Evolutionary conservation across 192 early-diverging fungal genomes (phyloP).

Genomic region (Coemansia sp.): DNA sequence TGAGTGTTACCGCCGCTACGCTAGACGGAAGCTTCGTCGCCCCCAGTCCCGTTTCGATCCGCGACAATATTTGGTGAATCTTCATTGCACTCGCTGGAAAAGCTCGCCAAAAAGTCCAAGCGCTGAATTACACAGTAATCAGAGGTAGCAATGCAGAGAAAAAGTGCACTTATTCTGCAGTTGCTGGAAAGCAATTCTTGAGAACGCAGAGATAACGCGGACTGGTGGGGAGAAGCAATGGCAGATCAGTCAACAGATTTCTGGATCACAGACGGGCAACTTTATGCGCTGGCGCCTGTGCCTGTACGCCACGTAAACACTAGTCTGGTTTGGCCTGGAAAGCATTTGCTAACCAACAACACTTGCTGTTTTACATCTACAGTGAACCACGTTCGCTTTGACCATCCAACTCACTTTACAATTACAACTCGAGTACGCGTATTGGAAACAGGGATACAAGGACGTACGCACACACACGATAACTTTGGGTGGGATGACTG

Average conservation of each 20-base stretch:
- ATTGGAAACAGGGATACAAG: not conserved
- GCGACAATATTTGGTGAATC: conserved; percentile 41
- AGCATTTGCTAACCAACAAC: not conserved
- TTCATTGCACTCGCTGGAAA: conserved; percentile 27
- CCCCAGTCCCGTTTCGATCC: conserved; percentile 39
- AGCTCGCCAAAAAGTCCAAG: not conserved
- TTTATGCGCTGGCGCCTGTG: not conserved
- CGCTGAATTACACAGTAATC: not conserved
- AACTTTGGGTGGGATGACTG: not conserved
- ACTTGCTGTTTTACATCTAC: not conserved
- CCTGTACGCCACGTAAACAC: not conserved
- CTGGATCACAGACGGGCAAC: not conserved
- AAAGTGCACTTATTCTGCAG: not conserved
- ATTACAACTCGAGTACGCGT: not conserved
- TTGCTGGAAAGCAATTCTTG: not conserved
- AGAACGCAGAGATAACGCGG: not conserved
- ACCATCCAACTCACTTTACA: not conserved
- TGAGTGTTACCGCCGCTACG: conserved; percentile 42
- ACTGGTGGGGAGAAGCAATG: not conserved
- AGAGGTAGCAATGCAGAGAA: not conserved
- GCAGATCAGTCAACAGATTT: not conserved
- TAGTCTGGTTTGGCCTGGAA: not conserved
- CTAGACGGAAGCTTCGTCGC: conserved; percentile 38
- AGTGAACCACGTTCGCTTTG: not conserved
- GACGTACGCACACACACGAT: not conserved